phyloP scores from a whole-genome alignment of 2,329 filamentous ascomycete genomes.

The Pestalotiopsis sp. region DNA sequence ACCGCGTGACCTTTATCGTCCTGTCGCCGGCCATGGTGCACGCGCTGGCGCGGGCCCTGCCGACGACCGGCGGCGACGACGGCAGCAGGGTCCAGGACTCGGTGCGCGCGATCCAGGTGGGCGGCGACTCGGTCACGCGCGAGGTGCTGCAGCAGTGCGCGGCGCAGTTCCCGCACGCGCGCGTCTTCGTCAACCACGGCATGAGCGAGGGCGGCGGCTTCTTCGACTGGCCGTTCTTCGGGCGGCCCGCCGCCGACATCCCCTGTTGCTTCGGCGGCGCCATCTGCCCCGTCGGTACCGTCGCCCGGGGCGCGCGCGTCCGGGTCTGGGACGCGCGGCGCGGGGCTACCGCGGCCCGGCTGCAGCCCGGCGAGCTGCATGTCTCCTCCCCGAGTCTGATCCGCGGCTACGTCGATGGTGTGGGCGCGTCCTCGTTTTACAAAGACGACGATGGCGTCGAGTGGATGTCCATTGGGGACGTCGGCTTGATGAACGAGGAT shows the following conservation, averaged over 20 bases:
- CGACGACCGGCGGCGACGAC: too few relatives aligned
- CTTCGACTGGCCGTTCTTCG: constrained; percentile 18
- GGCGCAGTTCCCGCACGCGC: constrained; percentile 15
- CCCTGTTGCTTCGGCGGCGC: constrained; percentile 12
- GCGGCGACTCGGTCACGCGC: constrained; percentile 18
- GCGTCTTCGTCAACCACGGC: constrained; percentile 19
- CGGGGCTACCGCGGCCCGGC: not conserved
- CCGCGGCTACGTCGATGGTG: not conserved
- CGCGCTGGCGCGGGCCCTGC: constrained; percentile 11
- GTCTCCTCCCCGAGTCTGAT: not conserved
- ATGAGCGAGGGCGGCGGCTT: constrained; percentile 18
- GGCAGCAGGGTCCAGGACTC: not conserved
- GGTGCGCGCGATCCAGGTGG: constrained; percentile 15
- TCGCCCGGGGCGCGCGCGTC: not conserved
- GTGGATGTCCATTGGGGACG: constrained; percentile 18
- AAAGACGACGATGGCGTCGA: not conserved
- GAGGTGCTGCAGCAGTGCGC: constrained; percentile 17
- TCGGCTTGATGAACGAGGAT: constrained; percentile 11
- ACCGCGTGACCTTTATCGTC: constrained; percentile 16
- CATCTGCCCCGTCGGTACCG: not conserved
- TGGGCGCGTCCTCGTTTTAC: not conserved
- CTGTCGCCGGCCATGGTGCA: constrained; percentile 19
- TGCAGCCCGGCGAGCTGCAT: not conserved
- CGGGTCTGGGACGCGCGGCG: not conserved
- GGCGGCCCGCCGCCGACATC: not conserved